phyloP scores from a whole-genome alignment of 805 yeast species.

The Metschnikowia santaceciliae region DNA sequence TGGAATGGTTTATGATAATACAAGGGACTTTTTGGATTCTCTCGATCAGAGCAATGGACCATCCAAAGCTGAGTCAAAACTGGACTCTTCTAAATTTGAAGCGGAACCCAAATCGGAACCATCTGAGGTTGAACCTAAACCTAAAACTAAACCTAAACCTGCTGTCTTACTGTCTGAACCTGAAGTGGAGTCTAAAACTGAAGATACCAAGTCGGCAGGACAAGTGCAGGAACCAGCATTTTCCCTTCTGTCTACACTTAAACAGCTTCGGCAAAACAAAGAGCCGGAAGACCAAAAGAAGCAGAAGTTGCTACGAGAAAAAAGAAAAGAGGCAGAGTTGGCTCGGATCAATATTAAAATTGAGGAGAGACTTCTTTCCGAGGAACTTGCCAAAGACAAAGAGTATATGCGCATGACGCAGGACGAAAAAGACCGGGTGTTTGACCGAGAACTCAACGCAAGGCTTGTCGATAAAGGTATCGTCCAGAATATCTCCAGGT shows the following conservation, averaged over 20 bases:
- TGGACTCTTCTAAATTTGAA: background rate
- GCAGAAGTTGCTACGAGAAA: slow-evolving; percentile 18
- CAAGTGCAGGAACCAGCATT: background rate
- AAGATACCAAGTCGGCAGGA: background rate
- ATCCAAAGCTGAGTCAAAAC: background rate
- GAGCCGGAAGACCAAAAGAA: background rate
- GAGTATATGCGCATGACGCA: slow-evolving; percentile 24
- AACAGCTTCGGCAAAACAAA: slow-evolving; percentile 10
- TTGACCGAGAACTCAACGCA: slow-evolving; percentile 28
- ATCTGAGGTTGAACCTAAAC: background rate
- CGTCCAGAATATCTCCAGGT: slow-evolving; percentile 10
- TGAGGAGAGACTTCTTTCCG: slow-evolving; percentile 31
- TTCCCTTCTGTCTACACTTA: slow-evolving; percentile 14
- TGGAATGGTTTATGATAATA: slow-evolving; percentile 30
- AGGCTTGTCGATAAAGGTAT: slow-evolving; percentile 26
- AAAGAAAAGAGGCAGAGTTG: slow-evolving; percentile 27
- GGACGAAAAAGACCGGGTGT: slow-evolving; percentile 25
- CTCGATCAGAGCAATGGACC: slow-evolving; percentile 5
- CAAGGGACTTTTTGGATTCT: slow-evolving; percentile 36
- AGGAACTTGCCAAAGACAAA: slow-evolving; percentile 26
- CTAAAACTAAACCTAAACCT: no score
- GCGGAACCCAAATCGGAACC: background rate
- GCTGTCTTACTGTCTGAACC: background rate
- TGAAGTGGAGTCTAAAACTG: background rate
- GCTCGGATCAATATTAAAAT: slow-evolving; percentile 26